Conservation (phyloP, 352 stramenopile genomes). For the Globisporangium irregulare region DNA sequence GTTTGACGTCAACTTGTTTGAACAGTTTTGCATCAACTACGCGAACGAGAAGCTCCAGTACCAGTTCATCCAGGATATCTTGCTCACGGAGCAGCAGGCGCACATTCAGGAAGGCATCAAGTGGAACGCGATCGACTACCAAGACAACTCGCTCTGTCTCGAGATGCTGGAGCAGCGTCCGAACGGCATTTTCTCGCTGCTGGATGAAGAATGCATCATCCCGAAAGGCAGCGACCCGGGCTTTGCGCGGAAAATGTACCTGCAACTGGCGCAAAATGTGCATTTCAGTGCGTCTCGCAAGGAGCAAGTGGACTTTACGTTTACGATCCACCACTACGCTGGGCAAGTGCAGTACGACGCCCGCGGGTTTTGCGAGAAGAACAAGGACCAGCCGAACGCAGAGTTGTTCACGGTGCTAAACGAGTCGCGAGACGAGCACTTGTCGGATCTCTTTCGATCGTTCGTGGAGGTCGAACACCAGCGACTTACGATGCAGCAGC, state of each 20-base stretch:
- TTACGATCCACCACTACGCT: slow-evolving; percentile 83
- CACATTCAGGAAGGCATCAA: slow-evolving; percentile 74
- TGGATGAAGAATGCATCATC: slow-evolving; percentile 87
- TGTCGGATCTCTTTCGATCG: slow-evolving; percentile 65
- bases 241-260: slow-evolving; percentile 75
- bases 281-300: slow-evolving; percentile 63
- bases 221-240: slow-evolving; percentile 73
- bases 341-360: slow-evolving; percentile 71
- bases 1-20: slow-evolving; percentile 80
- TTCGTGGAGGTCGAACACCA: slow-evolving; percentile 56
- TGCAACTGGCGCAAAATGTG: slow-evolving; percentile 52
- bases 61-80: slow-evolving; percentile 81
- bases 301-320: slow-evolving; percentile 66
- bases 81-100: slow-evolving; percentile 69
- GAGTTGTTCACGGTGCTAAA: slow-evolving; percentile 69
- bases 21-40: slow-evolving; percentile 85
- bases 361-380: slow-evolving; percentile 85
- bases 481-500: slow-evolving; percentile 27
- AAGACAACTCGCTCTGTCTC: slow-evolving; percentile 74
- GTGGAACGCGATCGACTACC: slow-evolving; percentile 66
- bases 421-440: slow-evolving; percentile 51
- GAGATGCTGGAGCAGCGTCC: slow-evolving; percentile 85
- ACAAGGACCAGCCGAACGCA: slow-evolving; percentile 84
- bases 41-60: slow-evolving; percentile 82
- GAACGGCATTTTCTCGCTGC: slow-evolving; percentile 66